Conservation (phyloP, 306 rosid species). For the Calophaca sinica region DNA sequence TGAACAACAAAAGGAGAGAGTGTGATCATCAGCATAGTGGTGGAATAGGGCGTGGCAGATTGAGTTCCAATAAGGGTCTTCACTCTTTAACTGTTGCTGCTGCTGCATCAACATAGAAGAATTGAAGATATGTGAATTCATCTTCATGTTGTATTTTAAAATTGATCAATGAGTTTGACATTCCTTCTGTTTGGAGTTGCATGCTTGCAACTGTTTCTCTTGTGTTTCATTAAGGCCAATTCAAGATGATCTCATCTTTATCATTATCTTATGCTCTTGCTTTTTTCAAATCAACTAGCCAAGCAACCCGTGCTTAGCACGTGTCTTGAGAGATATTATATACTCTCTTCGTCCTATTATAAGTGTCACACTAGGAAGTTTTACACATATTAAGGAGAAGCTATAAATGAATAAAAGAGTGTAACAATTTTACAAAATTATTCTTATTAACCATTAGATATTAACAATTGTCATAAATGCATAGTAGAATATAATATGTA, state of each 20-base stretch:
- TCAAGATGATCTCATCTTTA: not conserved
- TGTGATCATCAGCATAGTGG: slow-evolving; percentile 63
- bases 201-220: slow-evolving; percentile 68
- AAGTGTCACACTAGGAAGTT: no score
- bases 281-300: not conserved
- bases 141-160: slow-evolving; percentile 18
- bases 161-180: slow-evolving; percentile 31
- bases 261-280: not conserved
- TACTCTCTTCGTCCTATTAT: no score
- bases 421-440: no score
- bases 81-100: slow-evolving; percentile 53
- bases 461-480: no score
- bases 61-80: slow-evolving; percentile 51
- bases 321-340: no score
- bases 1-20: slow-evolving; percentile 56
- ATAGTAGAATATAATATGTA: no score
- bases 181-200: slow-evolving; percentile 65
- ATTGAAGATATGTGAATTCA: slow-evolving; percentile 30
- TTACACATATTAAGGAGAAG: no score
- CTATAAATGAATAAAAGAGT: no score
- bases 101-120: slow-evolving; percentile 57
- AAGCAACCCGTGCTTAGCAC: no score
- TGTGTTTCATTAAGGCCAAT: slow-evolving; percentile 37
- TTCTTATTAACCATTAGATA: no score
- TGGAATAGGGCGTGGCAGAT: slow-evolving; percentile 85